Base-by-base conservation (phyloP, 345 rosid genomes). In the Bruguiera parviflora region DNA sequence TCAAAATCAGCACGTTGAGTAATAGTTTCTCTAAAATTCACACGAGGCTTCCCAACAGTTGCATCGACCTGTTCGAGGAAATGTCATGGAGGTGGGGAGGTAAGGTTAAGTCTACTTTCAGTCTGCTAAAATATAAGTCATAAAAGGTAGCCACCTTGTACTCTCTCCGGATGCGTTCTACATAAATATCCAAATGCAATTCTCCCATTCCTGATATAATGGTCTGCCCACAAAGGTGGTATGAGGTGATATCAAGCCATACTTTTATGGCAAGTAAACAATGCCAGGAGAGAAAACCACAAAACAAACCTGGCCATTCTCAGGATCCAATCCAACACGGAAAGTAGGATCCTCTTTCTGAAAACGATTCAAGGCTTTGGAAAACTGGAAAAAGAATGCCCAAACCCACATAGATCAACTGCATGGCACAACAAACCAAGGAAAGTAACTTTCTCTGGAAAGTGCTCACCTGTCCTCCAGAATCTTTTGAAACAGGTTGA, bases 191-290 rank as follows among this genome's bases (percentile, higher is more conserved):
- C 83, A 96, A 80, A 84, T 92, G 99, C 82, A 96, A 81, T 77
- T 96, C 98, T 37, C 99, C 99, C 98, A 96, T 96, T 73, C 99
- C 99, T 76, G 99, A 90, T 72, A 96, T 92, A 73, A 96, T 96
- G 20, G 98, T 96, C 98, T 96, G 81, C 66, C n/a, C 61, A 67
- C 28, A 73, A 69, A 72, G 37, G 33, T 43, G 58, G 60, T 16
- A 75, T 5, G 15, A 33, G 7, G 47, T 72, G 58, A 68, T 6
- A 58, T 25, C 51, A 65, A 25, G 7, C 4, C 9, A 9, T 46
- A 21, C 33, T 16, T 20, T 10, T 9, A 15, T 24, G 53, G 31
- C n/a, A 43, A 70, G 19, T 20, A 61, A 64, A 53, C 28, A 56
- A 58, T 19, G 56, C 5, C 63, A 11, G 58, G 37, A 69, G 74